A percentile compares a stretch with the other conserved stretches of the same genome.
Conservation (phyloP, 1,139 yeast genomes). For the Suhomyces terraborum region DNA sequence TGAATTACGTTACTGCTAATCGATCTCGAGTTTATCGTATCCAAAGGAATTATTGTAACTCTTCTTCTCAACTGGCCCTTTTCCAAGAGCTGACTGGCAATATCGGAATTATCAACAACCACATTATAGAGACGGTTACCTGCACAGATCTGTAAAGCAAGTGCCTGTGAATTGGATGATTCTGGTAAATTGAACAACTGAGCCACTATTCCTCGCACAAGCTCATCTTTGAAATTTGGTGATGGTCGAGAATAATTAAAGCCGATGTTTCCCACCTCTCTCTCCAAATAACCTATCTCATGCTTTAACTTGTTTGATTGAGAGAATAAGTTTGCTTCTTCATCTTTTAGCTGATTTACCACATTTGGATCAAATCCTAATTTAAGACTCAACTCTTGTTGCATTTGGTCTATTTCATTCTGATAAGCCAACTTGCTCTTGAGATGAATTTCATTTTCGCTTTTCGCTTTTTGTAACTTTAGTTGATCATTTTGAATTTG, state of each 20-base stretch:
- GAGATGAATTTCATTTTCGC: constrained; percentile 49
- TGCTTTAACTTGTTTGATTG: constrained; percentile 44
- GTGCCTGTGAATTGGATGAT: constrained; percentile 60
- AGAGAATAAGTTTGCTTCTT: constrained; percentile 35
- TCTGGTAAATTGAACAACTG: constrained; percentile 72
- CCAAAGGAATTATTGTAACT: constrained; percentile 90
- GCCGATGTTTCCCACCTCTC: constrained; percentile 73
- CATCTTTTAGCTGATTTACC: constrained; percentile 47
- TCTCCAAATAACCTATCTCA: constrained; percentile 57
- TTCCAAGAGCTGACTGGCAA: constrained; percentile 81
- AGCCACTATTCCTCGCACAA: constrained; percentile 89
- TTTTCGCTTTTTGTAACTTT: constrained; percentile 55
- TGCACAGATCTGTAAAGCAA: constrained; percentile 92
- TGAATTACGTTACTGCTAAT: constrained; percentile 46
- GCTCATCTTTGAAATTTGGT: constrained; percentile 56
- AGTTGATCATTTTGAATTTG: constrained; percentile 56
- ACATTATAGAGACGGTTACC: constrained; percentile 90
- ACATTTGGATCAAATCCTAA: constrained; percentile 63
- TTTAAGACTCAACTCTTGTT: constrained; percentile 41
- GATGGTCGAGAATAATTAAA: constrained; percentile 71
- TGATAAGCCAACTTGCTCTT: constrained; percentile 48
- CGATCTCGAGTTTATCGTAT: constrained; percentile 68
- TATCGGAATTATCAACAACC: constrained; percentile 83
- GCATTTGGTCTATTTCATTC: constrained; percentile 40
- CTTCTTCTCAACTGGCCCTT: constrained; percentile 76